phyloP scores from a whole-genome alignment of 352 stramenopile genomes.

The Pythium biforme region DNA sequence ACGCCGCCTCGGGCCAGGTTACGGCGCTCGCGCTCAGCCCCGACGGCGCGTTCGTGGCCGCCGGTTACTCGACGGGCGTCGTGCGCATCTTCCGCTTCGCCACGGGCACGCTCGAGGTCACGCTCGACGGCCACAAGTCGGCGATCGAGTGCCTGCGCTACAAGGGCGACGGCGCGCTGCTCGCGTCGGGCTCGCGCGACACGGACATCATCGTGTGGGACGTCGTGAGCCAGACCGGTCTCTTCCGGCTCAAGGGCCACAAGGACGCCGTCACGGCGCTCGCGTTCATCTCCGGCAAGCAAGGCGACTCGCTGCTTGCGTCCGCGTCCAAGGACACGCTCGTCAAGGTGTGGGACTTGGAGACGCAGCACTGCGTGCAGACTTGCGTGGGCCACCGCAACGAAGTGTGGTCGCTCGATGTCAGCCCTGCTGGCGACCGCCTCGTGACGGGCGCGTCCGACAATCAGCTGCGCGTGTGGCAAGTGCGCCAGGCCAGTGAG shows the following conservation, averaged over 20 bases:
- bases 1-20: constrained; percentile 52
- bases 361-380: constrained; percentile 93
- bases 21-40: constrained; percentile 77
- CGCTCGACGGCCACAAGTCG: constrained; percentile 87
- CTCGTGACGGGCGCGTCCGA: constrained; percentile 80
- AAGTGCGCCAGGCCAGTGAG: constrained; percentile 28
- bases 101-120: constrained; percentile 77
- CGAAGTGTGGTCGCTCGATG: constrained; percentile 90
- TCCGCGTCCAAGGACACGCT: constrained; percentile 93
- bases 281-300: constrained; percentile 61
- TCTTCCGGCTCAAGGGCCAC: constrained; percentile 91
- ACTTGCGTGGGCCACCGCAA: constrained; percentile 92
- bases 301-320: constrained; percentile 53
- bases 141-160: constrained; percentile 79
- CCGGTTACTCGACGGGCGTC: constrained; percentile 81
- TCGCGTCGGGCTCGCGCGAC: constrained; percentile 88
- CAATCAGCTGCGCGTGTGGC: constrained; percentile 81
- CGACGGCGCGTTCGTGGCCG: constrained; percentile 73
- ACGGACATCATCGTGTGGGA: constrained; percentile 95
- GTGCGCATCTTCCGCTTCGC: constrained; percentile 79
- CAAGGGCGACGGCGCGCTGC: constrained; percentile 68
- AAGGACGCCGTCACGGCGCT: constrained; percentile 91
- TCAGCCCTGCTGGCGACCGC: constrained; percentile 60
- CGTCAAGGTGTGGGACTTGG: constrained; percentile 94
- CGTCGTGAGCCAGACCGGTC: constrained; percentile 86